phyloP scores from a whole-genome alignment of 2,329 filamentous ascomycete genomes.

The Epichloe sp. region DNA sequence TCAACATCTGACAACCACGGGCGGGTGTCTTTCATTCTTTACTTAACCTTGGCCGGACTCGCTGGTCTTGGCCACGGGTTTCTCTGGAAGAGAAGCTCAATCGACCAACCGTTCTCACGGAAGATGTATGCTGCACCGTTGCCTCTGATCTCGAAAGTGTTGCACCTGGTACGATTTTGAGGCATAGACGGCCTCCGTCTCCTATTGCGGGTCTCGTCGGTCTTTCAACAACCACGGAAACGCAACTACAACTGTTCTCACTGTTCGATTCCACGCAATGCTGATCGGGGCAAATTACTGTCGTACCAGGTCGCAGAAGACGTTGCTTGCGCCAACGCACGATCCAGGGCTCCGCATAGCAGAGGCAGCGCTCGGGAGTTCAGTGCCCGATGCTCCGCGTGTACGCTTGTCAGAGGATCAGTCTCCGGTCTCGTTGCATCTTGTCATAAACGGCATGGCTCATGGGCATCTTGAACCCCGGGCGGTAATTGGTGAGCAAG shows the following conservation, averaged over 20 bases:
- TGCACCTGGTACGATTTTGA: not conserved
- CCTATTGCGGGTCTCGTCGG: not conserved
- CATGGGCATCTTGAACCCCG: constrained; percentile 10
- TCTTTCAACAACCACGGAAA: not conserved
- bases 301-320: not conserved
- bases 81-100: too few relatives aligned
- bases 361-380: constrained; percentile 3
- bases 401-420: not conserved
- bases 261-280: not conserved
- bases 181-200: not conserved
- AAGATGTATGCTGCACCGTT: not conserved
- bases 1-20: too few relatives aligned
- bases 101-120: too few relatives aligned
- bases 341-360: constrained; percentile 12
- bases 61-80: too few relatives aligned
- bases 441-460: constrained; percentile 9
- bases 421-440: constrained; percentile 12
- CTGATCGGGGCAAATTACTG: not conserved
- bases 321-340: constrained; percentile 8
- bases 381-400: too few relatives aligned
- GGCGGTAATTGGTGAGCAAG: constrained; percentile 6
- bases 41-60: too few relatives aligned
- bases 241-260: not conserved
- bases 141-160: not conserved
- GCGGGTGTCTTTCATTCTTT: too few relatives aligned